Base-by-base conservation (phyloP, 192 early-diverging fungal species). In the Coemansia sp. region DNA sequence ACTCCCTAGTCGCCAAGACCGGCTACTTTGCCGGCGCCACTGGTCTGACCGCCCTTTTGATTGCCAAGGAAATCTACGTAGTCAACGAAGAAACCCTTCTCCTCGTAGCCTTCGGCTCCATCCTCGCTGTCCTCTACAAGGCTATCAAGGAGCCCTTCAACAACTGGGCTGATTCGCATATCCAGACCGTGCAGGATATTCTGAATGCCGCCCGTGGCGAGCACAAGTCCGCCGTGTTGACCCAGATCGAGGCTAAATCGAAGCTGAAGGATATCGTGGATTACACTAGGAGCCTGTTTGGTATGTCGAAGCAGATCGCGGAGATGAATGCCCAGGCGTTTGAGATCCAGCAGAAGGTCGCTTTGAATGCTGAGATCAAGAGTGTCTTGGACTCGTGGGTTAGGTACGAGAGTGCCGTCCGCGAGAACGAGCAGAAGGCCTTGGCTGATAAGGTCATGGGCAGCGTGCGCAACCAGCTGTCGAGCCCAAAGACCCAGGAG, bases 51-150 rank as follows among this genome's bases (percentile, higher is more conserved):
- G 91, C 95, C 41, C 93, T 89, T 81, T 80, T 93, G 41, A 90
- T 99, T 74, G 94, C 94, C 64, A 97, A 99, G 91, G 97, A 99
- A 86, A 93, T 99, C 81, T 99, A 97, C 85, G 88, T 97, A 60
- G 77, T 97, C 67, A 97, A 97, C 82, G 94, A 92, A 78, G 95
- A 99, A 78, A 88, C 94, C 46, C 85, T 97, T 53, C 90, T 96
- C 61, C 76, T 95, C 59, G 72, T 91, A 38, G 86, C 91, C 39
- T 91, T 95, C 74, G 89, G 89, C 66, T 92, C 90, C 77, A 89
- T 96, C 38, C 87, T 92, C 39, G 85, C 87, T 44, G 80, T 94
- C 53, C 86, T 95, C 73, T 93, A 91, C 87, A 86, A 87, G 74
- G 85, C 81, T 45, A 86, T 90, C 61, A 93, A 91, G 80, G 90